Evolutionary conservation across 345 rosid species (phyloP).

Genomic region (Eucalyptus coolabah): DNA sequence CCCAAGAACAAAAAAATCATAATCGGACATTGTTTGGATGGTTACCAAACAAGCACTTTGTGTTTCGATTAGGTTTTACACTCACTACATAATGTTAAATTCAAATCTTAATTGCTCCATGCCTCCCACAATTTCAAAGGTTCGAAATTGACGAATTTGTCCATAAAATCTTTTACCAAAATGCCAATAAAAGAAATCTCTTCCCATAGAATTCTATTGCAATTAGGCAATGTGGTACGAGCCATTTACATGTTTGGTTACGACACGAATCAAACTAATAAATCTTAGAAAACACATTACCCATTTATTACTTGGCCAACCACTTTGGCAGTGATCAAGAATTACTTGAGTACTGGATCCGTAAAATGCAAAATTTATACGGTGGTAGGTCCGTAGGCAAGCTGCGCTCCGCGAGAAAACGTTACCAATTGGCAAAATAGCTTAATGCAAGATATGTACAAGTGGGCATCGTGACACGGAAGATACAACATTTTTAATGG

Average conservation of each 20-base stretch:
- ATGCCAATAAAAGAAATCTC: neutral
- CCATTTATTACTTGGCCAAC: neutral
- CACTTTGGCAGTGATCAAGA: neutral
- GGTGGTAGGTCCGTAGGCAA: neutral
- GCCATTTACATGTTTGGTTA: neutral
- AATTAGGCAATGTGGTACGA: neutral
- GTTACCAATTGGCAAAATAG: neutral
- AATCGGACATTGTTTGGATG: fast-evolving
- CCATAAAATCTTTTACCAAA: fast-evolving
- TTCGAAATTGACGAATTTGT: neutral
- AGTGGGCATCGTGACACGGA: neutral
- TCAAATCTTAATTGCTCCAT: neutral
- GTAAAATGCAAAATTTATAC: neutral
- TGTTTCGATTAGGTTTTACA: neutral
- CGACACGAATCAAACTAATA: neutral
- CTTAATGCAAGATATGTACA: neutral
- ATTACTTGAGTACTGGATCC: neutral
- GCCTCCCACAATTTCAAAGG: neutral
- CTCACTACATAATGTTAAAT: neutral
- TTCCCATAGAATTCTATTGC: fast-evolving
- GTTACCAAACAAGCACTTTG: too few relatives aligned
- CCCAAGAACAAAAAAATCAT: fast-evolving
- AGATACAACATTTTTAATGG: neutral
- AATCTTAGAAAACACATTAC: neutral
- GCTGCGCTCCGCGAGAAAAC: neutral